Percentiles rank a stretch among this genome's conserved stretches.
These are phyloP conservation scores for Termitomyces sp. DNA, from an alignment of 768 basidiomycete species.

Conservation along the genomic window DNA sequence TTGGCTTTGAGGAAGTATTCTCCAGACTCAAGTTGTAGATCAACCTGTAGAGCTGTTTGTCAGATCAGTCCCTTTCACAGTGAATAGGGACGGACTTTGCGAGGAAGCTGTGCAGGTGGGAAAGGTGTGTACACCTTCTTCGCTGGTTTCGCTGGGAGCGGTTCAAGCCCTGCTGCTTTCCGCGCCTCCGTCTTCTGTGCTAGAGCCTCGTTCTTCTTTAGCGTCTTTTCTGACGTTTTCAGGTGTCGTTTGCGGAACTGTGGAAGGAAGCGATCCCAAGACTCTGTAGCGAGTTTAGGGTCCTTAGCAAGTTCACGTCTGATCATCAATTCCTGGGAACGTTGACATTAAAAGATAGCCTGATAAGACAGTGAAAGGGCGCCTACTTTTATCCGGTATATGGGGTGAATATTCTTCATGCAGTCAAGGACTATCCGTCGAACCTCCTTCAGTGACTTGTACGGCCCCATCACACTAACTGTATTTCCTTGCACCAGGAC, in stretches of 20 bases:
- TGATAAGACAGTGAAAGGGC: not conserved
- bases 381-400: slow-evolving; percentile 92
- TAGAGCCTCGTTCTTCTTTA: slow-evolving; percentile 76
- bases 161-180: slow-evolving; percentile 57
- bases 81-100: slow-evolving; percentile 55
- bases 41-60: slow-evolving; percentile 46
- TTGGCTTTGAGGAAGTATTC: slow-evolving; percentile 95
- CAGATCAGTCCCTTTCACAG: not conserved
- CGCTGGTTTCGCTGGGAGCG: slow-evolving; percentile 44
- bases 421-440: slow-evolving; percentile 95
- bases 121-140: slow-evolving; percentile 99
- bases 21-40: slow-evolving; percentile 91
- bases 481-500: slow-evolving; percentile 98
- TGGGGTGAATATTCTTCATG: slow-evolving; percentile 99
- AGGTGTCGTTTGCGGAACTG: slow-evolving; percentile 92
- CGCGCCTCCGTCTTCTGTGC: slow-evolving; percentile 58
- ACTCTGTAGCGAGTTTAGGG: slow-evolving; percentile 88
- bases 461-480: slow-evolving; percentile 96
- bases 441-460: slow-evolving; percentile 94
- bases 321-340: slow-evolving; percentile 89
- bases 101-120: slow-evolving; percentile 90
- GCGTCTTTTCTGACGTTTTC: slow-evolving; percentile 91
- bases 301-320: slow-evolving; percentile 97
- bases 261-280: slow-evolving; percentile 97
- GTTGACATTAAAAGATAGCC: not conserved